Base-by-base conservation (phyloP, 129 eudicot species). In the Flaveria ramosissima region DNA sequence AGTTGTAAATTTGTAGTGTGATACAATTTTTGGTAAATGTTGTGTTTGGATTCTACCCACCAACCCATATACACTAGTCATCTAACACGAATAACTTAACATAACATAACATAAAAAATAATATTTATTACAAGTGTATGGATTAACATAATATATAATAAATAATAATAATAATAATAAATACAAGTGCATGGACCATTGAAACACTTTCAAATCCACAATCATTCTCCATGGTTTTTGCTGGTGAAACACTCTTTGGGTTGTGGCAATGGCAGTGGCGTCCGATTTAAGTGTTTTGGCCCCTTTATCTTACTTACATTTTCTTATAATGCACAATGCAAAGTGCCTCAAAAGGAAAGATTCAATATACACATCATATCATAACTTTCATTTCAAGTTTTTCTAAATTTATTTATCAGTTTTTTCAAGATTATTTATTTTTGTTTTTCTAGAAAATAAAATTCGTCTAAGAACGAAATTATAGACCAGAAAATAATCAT, bases 311-410 rank as follows among this genome's bases (percentile, higher is more conserved):
- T 42, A 45, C 61, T 57, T 74, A 32, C 10, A 55, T 32, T 47
- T 55, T 47, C 75, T 69, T 66, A 42, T 20, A 13, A 74, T 74
- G 14, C 42, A 14, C 21, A 19, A 19, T 67, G 27, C 60, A 55
- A 80, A 80, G 80, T 80, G 84, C 71, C 84, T 80, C 71, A 68
- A 80, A 80, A 80, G 84, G 75, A 74, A 74, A 74, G 84, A 67
- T 47, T 74, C 53, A 30, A 69, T 21, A 72, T 9, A 46, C 16
- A 52, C 52, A 78, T 47, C 66, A 64, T 59, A 57, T 20, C 72
- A 39, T 71, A 72, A n/a, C 72, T 78, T 78, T 46, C 47, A 70
- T 70, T 70, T 42, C 20, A 78, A 78, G 82, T 51, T n/a, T 41
- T 8, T 13, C 3, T 41, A 46, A n/a, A 52, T 51, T 1, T 9